Conservation (phyloP, 495 filamentous ascomycete species). For the Hypoxylon rickii region DNA sequence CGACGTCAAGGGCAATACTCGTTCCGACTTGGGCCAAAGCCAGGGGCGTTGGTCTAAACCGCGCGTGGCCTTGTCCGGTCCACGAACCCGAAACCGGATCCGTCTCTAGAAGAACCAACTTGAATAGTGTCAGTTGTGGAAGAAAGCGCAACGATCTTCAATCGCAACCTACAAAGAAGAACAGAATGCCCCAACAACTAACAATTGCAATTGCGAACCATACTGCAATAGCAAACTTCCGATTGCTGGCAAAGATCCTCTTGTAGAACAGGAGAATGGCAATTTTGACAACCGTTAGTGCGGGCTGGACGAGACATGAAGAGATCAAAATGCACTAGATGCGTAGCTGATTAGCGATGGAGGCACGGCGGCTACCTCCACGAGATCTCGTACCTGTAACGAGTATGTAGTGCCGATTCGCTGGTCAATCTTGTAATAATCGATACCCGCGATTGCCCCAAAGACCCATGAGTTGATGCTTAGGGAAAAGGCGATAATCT, state of each 20-base stretch:
- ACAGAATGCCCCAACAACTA: neutral
- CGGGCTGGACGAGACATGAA: neutral
- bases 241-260: neutral
- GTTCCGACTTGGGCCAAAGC: conserved; percentile 11
- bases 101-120: neutral
- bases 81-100: neutral
- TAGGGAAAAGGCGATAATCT: conserved; percentile 1
- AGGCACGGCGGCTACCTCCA: no score
- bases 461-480: conserved; percentile 2
- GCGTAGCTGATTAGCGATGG: no score
- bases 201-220: neutral
- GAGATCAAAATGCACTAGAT: neutral
- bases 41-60: conserved; percentile 1
- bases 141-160: no score
- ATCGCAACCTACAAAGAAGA: neutral
- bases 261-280: neutral
- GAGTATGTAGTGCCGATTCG: neutral
- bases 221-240: neutral
- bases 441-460: neutral
- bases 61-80: neutral
- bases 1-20: conserved; percentile 27
- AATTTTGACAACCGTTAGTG: neutral
- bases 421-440: conserved; percentile 3
- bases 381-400: neutral
- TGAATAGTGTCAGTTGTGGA: no score